Conservation (phyloP, 83 land plant species). For the Isoetes engelmannii region DNA sequence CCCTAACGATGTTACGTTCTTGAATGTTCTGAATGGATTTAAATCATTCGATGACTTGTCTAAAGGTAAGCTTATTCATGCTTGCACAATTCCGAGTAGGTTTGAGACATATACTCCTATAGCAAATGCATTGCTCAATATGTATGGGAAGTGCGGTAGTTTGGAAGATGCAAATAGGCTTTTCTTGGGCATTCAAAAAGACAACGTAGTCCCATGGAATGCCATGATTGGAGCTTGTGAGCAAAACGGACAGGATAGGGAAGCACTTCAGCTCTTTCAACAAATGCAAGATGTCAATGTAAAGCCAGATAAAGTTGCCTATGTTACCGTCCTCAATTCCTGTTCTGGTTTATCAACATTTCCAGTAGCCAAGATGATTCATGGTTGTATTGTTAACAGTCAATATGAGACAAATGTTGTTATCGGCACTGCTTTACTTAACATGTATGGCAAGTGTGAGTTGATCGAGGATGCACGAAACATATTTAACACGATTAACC, state of each 20-base stretch:
- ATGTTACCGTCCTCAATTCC: neutral
- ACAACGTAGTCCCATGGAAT: neutral
- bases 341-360: too few species aligned
- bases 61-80: constrained; percentile 1
- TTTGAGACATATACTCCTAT: neutral
- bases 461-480: too few species aligned
- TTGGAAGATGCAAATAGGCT: neutral
- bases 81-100: neutral
- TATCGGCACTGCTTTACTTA: too few species aligned
- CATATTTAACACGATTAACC: too few species aligned
- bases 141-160: constrained; percentile 1
- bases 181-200: neutral
- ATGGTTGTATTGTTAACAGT: too few species aligned
- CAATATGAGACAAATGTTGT: too few species aligned
- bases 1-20: neutral
- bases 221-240: neutral
- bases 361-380: too few species aligned
- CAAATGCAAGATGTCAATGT: neutral
- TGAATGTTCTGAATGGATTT: neutral
- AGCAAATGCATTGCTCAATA: neutral
- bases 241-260: neutral
- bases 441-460: too few species aligned
- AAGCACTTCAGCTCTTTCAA: constrained; percentile 1
- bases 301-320: constrained; percentile 4
- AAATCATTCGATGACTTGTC: neutral